Conservation (phyloP, 768 basidiomycete genomes). For the Phaeolepiota aurea region DNA sequence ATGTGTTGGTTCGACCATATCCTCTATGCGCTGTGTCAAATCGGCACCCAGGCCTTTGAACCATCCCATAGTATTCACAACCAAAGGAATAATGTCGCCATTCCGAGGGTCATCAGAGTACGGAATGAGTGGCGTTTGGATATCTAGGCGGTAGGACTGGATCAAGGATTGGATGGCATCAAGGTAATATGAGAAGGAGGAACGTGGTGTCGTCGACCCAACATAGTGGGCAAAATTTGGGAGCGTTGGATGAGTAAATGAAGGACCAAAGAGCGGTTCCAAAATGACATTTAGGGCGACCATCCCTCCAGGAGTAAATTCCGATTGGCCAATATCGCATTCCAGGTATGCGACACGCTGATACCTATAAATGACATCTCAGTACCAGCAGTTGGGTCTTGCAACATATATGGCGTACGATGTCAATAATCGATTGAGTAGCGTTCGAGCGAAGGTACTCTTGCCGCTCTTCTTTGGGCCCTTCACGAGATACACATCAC, state of each 20-base stretch:
- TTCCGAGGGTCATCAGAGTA: conserved; percentile 28
- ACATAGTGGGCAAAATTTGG: conserved; percentile 76
- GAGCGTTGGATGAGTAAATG: conserved; percentile 75
- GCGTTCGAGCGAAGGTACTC: conserved; percentile 73
- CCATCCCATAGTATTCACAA: conserved; percentile 98
- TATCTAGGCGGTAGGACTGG: conserved; percentile 59
- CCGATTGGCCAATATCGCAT: conserved; percentile 89
- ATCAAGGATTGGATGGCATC: conserved; percentile 58
- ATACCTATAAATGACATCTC: conserved; percentile 38
- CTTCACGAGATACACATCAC: conserved; percentile 55
- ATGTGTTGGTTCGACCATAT: conserved; percentile 48
- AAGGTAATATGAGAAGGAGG: conserved; percentile 72
- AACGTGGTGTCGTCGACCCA: conserved; percentile 70
- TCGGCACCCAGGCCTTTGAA: conserved; percentile 88
- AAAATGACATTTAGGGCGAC: conserved; percentile 73
- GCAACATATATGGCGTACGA: conserved; percentile 29
- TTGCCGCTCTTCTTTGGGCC: conserved; percentile 88
- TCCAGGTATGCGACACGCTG: conserved; percentile 84
- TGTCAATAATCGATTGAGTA: conserved; percentile 60
- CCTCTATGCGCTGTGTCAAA: conserved; percentile 62
- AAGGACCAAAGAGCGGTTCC: conserved; percentile 72
- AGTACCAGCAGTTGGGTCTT: not conserved
- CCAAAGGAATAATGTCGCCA: conserved; percentile 61
- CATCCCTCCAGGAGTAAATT: conserved; percentile 84
- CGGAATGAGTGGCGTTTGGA: conserved; percentile 37